Evolutionary conservation across 768 basidiomycete genomes (phyloP).

Genomic region (Russula dissimulans): DNA sequence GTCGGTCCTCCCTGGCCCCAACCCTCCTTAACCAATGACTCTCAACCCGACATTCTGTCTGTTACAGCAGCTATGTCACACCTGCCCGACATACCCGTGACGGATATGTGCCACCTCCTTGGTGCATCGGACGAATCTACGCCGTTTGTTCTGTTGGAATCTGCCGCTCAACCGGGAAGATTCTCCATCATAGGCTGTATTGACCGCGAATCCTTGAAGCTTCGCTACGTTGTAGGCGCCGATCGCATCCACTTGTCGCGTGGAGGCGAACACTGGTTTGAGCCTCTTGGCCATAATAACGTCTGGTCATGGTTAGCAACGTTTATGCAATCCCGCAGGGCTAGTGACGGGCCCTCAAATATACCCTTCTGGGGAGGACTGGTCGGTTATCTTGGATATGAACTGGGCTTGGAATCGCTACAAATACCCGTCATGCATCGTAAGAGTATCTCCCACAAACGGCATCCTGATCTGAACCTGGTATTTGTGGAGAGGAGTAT

Average conservation of each 20-base stretch:
- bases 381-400: slow-evolving; percentile 71
- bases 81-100: slow-evolving; percentile 34
- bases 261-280: slow-evolving; percentile 28
- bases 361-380: slow-evolving; percentile 82
- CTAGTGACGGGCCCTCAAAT: slow-evolving; percentile 38
- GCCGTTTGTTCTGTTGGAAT: slow-evolving; percentile 69
- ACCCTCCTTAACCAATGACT: slow-evolving; percentile 23
- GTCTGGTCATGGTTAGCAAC: slow-evolving; percentile 67
- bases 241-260: slow-evolving; percentile 36
- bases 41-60: slow-evolving; percentile 5
- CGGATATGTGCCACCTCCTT: slow-evolving; percentile 50
- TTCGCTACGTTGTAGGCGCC: slow-evolving; percentile 50
- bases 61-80: slow-evolving; percentile 28
- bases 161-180: slow-evolving; percentile 64
- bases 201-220: slow-evolving; percentile 42
- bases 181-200: slow-evolving; percentile 65
- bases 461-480: slow-evolving; percentile 65
- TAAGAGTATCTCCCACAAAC: slow-evolving; percentile 20
- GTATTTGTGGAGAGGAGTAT: slow-evolving; percentile 74
- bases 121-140: slow-evolving; percentile 47
- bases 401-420: slow-evolving; percentile 57
- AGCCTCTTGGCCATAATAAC: slow-evolving; percentile 41
- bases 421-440: slow-evolving; percentile 33
- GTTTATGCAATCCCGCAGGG: slow-evolving; percentile 53
- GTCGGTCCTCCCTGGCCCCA: slow-evolving; percentile 57